Evolutionary conservation across 1,284 basidiomycete species (phyloP).

Genomic region (Cutaneotrichosporon dermatis): DNA sequence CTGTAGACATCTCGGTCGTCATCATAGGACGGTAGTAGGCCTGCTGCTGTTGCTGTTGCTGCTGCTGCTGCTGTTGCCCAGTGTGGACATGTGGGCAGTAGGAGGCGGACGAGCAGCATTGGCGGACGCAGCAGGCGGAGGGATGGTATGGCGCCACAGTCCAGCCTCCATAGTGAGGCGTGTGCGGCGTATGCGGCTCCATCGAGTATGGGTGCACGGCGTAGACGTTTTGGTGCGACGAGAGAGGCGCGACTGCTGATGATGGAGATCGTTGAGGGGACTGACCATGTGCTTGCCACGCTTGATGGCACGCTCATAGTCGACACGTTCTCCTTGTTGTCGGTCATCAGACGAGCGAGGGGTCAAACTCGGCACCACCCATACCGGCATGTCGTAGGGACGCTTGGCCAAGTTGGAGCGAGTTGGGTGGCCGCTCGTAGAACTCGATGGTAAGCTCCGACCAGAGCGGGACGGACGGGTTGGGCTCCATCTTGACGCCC

Average conservation of each 20-base stretch:
- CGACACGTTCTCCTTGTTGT: constrained; percentile 20
- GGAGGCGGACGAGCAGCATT: constrained; percentile 1
- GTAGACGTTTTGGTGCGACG: constrained; percentile 20
- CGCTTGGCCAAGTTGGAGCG: constrained; percentile 15
- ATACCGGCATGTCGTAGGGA: constrained; percentile 5
- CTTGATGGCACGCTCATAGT: constrained; percentile 16
- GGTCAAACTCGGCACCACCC: constrained; percentile 8
- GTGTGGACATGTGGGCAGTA: neutral
- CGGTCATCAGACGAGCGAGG: neutral
- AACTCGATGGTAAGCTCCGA: constrained; percentile 15
- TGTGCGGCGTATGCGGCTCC: constrained; percentile 9
- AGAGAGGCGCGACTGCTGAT: constrained; percentile 11
- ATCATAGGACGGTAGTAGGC: constrained; percentile 13
- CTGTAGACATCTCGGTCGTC: constrained; percentile 9
- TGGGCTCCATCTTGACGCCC: neutral
- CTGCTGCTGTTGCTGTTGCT: constrained; percentile 13
- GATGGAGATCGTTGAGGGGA: constrained; percentile 3
- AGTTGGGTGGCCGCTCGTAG: constrained; percentile 30
- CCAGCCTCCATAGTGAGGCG: constrained; percentile 15
- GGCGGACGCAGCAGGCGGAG: neutral
- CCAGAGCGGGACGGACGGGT: constrained; percentile 12
- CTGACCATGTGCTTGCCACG: constrained; percentile 14
- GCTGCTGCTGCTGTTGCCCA: constrained; percentile 9
- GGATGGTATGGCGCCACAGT: constrained; percentile 10
- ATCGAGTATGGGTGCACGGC: constrained; percentile 14